phyloP scores from a whole-genome alignment of 768 basidiomycete genomes.

The Gelatoporia subvermispora region DNA sequence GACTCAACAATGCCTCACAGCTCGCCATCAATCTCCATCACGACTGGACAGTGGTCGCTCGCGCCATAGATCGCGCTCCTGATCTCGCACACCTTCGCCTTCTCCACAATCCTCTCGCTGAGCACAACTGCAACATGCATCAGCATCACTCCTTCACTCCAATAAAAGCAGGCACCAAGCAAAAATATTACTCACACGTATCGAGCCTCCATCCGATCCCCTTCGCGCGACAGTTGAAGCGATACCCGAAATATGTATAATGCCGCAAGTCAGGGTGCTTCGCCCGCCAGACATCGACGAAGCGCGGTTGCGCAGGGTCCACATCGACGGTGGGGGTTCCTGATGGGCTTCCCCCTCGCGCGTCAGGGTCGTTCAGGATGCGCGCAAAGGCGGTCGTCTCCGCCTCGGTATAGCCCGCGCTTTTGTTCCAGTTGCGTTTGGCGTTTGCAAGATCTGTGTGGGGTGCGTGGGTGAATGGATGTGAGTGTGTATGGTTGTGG shows the following conservation, averaged over 20 bases:
- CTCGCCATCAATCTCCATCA: constrained; percentile 63
- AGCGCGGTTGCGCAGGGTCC: constrained; percentile 26
- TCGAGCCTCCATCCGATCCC: constrained; percentile 87
- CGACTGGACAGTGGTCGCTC: constrained; percentile 80
- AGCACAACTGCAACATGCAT: constrained; percentile 50
- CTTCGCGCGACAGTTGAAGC: constrained; percentile 74
- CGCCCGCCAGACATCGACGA: constrained; percentile 79
- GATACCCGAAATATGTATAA: constrained; percentile 83
- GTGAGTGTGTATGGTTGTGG: background rate
- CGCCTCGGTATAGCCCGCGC: constrained; percentile 76
- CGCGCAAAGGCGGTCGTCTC: constrained; percentile 74
- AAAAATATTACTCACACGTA: constrained; percentile 50
- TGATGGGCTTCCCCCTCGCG: background rate
- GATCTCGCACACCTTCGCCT: constrained; percentile 80
- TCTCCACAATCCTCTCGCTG: constrained; percentile 61
- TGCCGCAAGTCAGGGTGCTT: constrained; percentile 63
- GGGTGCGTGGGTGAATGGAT: constrained; percentile 2
- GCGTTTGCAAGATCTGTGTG: constrained; percentile 60
- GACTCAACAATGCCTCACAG: constrained; percentile 17
- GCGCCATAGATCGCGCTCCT: constrained; percentile 82
- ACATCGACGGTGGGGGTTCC: constrained; percentile 20
- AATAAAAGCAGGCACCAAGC: background rate
- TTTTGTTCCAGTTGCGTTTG: constrained; percentile 82
- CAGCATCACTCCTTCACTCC: background rate
- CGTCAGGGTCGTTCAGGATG: constrained; percentile 52